phyloP scores from a whole-genome alignment of 495 filamentous ascomycete genomes.

The Penicillium canariense region DNA sequence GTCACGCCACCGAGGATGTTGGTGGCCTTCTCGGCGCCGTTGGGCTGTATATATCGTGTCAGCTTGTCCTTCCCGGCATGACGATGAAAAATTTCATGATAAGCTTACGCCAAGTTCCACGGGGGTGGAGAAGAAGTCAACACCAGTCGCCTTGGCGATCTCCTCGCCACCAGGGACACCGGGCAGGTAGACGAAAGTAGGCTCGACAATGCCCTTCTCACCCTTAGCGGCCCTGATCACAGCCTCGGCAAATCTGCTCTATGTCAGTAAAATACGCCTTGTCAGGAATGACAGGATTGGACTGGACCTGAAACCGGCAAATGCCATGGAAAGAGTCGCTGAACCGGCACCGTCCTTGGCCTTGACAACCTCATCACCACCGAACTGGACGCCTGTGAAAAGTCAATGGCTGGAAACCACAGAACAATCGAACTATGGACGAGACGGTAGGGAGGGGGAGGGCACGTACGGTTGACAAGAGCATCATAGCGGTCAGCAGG shows the following conservation, averaged over 20 bases:
- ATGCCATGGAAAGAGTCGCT: slow-evolving; percentile 97
- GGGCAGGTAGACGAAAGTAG: slow-evolving; percentile 90
- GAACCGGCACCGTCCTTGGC: slow-evolving; percentile 96
- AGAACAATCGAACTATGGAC: not conserved
- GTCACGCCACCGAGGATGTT: slow-evolving; percentile 73
- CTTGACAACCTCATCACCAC: slow-evolving; percentile 97
- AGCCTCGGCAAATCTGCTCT: slow-evolving; percentile 79
- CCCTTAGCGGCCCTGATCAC: slow-evolving; percentile 85
- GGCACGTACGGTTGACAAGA: slow-evolving; percentile 73
- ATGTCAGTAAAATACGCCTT: slow-evolving; percentile 25
- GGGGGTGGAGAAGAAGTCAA: slow-evolving; percentile 94
- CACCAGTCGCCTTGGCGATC: slow-evolving; percentile 74
- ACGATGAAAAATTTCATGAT: not conserved
- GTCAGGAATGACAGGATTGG: not conserved
- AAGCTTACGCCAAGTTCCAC: slow-evolving; percentile 86
- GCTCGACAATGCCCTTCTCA: slow-evolving; percentile 88
- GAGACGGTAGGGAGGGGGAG: not conserved
- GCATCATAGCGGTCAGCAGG: slow-evolving; percentile 82
- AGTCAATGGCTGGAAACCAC: slow-evolving; percentile 14
- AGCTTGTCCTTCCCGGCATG: slow-evolving; percentile 7
- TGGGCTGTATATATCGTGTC: slow-evolving; percentile 53
- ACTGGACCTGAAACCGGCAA: slow-evolving; percentile 81
- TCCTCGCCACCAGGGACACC: slow-evolving; percentile 85
- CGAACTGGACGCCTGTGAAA: slow-evolving; percentile 79
- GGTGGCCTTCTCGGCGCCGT: slow-evolving; percentile 76